These are phyloP conservation scores for Decorospora gaudefroyi DNA, from an alignment of 2,329 filamentous ascomycete genomes.

Conservation along the genomic window DNA sequence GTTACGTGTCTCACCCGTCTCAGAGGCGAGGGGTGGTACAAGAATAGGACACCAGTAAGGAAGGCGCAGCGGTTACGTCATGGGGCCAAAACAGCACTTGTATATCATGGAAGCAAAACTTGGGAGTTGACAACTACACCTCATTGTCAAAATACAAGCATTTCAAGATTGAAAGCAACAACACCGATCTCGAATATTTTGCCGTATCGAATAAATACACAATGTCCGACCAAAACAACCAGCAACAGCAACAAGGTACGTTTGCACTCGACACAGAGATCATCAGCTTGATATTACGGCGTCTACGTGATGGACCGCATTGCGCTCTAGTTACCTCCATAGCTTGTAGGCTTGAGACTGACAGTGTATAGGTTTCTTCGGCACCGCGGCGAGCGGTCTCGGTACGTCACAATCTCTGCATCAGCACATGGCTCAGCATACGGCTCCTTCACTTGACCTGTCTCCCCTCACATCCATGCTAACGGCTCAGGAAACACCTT, in stretches of 20 bases:
- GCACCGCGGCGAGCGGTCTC: constrained; percentile 40
- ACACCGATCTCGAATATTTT: too few species aligned
- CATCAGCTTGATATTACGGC: too few species aligned
- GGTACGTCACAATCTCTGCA: too few species aligned
- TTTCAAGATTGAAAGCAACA: too few species aligned
- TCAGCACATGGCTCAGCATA: too few species aligned
- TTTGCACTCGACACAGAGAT: neutral
- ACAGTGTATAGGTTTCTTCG: constrained; percentile 36
- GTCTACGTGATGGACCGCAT: too few species aligned
- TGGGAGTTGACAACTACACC: neutral
- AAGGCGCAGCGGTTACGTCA: constrained; percentile 4
- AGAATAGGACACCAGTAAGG: neutral
- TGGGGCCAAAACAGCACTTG: neutral
- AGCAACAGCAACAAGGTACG: constrained; percentile 34
- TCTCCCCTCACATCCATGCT: neutral
- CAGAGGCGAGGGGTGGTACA: constrained; percentile 9
- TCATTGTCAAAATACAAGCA: neutral
- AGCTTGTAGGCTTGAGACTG: too few species aligned
- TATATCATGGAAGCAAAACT: constrained; percentile 3
- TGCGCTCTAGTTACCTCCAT: too few species aligned
- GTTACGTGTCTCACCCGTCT: constrained; percentile 9
- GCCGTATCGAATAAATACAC: too few species aligned
- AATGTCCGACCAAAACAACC: constrained; percentile 36
- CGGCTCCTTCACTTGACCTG: too few species aligned
- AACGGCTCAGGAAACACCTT: constrained; percentile 38